Evolutionary conservation across 2,329 filamentous ascomycete genomes (phyloP), one percentile per base, ranked within the genome.

Genomic region (Penicillium sp.): DNA sequence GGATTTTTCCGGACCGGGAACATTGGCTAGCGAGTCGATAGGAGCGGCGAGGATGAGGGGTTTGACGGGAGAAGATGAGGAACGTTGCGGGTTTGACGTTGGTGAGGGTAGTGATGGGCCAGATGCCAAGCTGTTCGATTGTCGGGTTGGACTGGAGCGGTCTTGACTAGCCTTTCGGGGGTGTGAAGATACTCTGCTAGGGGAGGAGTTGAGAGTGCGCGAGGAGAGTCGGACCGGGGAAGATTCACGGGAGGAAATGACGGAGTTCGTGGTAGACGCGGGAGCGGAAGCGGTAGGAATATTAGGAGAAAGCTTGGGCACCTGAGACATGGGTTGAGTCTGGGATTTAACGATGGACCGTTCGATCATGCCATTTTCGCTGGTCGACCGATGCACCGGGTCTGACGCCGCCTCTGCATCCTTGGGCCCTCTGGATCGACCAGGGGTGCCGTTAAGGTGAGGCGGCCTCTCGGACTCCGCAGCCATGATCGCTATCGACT

Each of bases 101-200:
- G 85, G 84, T 34, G 85, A 81, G 51, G 82, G 77, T 53, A 69
- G 67, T 18, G 65, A 61, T 48, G 66, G 59, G 23, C 58, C 61
- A 46, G 71, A 57, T 36, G 63, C 61, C n/a, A 68, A 61, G 41
- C 77, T 81, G 53, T 77, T 75, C 61, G 65, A 67, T 7, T 70
- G 39, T 50, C 87, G 81, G 51, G 81, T 78, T 18, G 87, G 85
- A 63, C 85, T 89, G 55, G 39, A 43, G 50, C 80, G 75, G 52
- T 90, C 86, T 58, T 85, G 80, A 69, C 85, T 89, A 69, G 83
- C 85, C 70, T 86, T 87, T 65, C 86, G 84, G 55, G 86, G 85
- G 63, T 82, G 78, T 47, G 78, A 78, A 49, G 72, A 65, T n/a
- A 70, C 61, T 51, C 71, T 65, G 56, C 67, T 66, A 36, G 66